Conservation (phyloP, 192 early-diverging fungal species). For the Phlyctochytrium arcticum region DNA sequence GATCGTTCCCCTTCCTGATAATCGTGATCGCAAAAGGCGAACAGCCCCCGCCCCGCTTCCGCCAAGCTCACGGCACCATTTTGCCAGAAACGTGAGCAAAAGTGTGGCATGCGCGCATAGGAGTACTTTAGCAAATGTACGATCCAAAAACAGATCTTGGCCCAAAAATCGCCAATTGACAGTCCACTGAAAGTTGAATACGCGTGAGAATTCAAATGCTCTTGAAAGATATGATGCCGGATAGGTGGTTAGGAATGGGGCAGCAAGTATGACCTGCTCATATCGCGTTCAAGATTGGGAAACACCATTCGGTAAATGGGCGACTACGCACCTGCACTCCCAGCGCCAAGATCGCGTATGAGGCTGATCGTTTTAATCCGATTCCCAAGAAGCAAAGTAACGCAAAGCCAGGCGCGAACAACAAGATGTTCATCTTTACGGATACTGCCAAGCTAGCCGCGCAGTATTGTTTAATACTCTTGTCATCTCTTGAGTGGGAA, state of each 20-base stretch:
- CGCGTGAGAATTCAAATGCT: conserved; percentile 85
- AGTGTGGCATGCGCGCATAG: conserved; percentile 58
- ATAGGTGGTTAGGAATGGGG: conserved; percentile 56
- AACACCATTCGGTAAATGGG: neutral
- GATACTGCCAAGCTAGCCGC: conserved; percentile 69
- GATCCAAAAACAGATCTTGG: conserved; percentile 63
- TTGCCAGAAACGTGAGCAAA: conserved; percentile 51
- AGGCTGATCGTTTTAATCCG: conserved; percentile 40
- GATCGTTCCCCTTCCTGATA: no score
- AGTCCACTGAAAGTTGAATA: conserved; percentile 89
- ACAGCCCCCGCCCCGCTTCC: no score
- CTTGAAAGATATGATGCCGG: conserved; percentile 63
- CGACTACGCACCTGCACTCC: conserved; percentile 29
- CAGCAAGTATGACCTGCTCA: conserved; percentile 55
- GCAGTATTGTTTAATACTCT: neutral
- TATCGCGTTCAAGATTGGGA: neutral
- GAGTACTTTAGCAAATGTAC: conserved; percentile 53
- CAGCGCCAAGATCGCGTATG: conserved; percentile 31
- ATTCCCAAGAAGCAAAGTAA: conserved; percentile 53
- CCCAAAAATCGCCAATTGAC: conserved; percentile 91
- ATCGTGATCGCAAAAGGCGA: no score
- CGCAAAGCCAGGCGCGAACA: conserved; percentile 86
- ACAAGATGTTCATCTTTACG: conserved; percentile 92
- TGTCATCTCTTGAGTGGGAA: neutral
- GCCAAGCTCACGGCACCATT: conserved; percentile 26